phyloP scores from a whole-genome alignment of 1,284 basidiomycete genomes.

The Pseudozyma sp. region DNA sequence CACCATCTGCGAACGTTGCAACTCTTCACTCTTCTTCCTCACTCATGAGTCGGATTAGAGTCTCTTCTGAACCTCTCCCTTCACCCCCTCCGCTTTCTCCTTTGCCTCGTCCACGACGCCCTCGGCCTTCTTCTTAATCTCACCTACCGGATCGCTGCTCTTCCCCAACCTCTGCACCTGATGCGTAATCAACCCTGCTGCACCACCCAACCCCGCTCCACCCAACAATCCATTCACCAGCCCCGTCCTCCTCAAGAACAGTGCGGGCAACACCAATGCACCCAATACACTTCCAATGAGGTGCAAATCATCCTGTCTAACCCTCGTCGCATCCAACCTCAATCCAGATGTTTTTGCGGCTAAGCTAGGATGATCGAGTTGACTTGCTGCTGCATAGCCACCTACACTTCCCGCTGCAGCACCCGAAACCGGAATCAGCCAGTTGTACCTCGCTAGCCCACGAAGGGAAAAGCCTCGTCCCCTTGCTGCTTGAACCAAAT shows the following conservation, averaged over 20 bases:
- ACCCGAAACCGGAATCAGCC: conserved; percentile 53
- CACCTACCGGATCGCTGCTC: neutral
- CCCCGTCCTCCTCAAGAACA: conserved; percentile 60
- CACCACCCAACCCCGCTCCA: conserved; percentile 62
- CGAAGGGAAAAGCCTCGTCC: conserved; percentile 52
- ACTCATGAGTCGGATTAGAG: conserved; percentile 1
- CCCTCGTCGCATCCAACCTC: conserved; percentile 38
- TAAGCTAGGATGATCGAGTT: conserved; percentile 35
- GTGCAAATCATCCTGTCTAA: conserved; percentile 62
- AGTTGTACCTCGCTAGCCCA: conserved; percentile 58
- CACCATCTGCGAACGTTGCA: neutral
- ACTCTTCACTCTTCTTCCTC: neutral
- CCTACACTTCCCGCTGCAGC: conserved; percentile 32
- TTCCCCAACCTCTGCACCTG: conserved; percentile 38
- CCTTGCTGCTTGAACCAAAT: conserved; percentile 46
- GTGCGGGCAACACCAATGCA: conserved; percentile 57
- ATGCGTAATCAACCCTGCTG: conserved; percentile 53
- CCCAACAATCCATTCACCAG: conserved; percentile 64
- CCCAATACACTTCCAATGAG: conserved; percentile 63
- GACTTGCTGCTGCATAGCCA: conserved; percentile 43
- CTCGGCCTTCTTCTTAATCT: conserved; percentile 5
- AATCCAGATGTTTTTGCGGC: conserved; percentile 19
- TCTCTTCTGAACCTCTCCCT: conserved; percentile 16
- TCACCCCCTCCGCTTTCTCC: conserved; percentile 12
- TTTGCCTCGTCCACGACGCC: conserved; percentile 6